Percentiles rank a stretch among this genome's conserved stretches.
Conservation (phyloP, 2,329 filamentous ascomycete genomes). For the Ramularia endophylla region DNA sequence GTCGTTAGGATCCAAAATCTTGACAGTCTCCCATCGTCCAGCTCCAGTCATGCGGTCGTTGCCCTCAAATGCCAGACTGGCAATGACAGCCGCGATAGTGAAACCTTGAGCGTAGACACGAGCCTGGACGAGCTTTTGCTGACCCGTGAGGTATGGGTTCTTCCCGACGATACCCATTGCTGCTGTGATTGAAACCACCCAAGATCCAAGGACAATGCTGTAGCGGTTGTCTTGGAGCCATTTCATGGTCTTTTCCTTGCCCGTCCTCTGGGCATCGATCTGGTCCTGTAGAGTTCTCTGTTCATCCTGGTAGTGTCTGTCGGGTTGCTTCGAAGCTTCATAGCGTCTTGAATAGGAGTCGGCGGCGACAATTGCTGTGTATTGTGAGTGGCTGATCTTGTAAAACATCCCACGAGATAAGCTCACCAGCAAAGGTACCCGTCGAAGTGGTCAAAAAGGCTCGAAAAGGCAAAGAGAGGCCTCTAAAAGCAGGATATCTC, state of each 20-base stretch:
- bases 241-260: slow-evolving; percentile 56
- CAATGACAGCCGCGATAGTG: slow-evolving; percentile 76
- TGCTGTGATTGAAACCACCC: slow-evolving; percentile 73
- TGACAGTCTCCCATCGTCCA: slow-evolving; percentile 78
- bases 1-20: slow-evolving; percentile 73
- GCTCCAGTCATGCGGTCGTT: slow-evolving; percentile 69
- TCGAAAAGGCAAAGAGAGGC: slow-evolving; percentile 82
- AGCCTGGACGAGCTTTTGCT: slow-evolving; percentile 89
- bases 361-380: slow-evolving; percentile 66
- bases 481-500: slow-evolving; percentile 71
- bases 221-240: slow-evolving; percentile 81
- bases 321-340: slow-evolving; percentile 64
- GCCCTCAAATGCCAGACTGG: slow-evolving; percentile 76
- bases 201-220: slow-evolving; percentile 73
- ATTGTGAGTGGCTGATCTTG: neutral
- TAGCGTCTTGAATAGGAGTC: slow-evolving; percentile 67
- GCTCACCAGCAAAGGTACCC: slow-evolving; percentile 68
- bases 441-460: slow-evolving; percentile 80
- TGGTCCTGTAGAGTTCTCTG: slow-evolving; percentile 52
- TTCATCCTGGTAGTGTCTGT: slow-evolving; percentile 59
- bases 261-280: slow-evolving; percentile 50
- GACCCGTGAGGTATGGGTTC: slow-evolving; percentile 65
- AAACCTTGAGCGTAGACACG: slow-evolving; percentile 90
- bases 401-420: neutral
- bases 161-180: slow-evolving; percentile 71